phyloP scores from a whole-genome alignment of 139 green algal genomes.

The Closterium sp. region DNA sequence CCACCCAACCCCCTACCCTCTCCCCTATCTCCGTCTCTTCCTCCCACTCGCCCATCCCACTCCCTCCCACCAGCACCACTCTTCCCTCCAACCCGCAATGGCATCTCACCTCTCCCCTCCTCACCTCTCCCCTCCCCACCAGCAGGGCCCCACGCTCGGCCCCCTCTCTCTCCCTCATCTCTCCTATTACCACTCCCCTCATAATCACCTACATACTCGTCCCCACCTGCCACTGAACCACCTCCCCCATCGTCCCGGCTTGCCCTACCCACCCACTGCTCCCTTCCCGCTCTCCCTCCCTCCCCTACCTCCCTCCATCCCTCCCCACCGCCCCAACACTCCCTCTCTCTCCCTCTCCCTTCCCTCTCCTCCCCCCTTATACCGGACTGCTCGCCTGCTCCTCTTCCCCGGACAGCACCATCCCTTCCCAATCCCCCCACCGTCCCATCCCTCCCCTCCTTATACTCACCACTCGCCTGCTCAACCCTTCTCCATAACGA shows the following conservation, averaged over 20 bases:
- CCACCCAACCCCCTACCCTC: not conserved
- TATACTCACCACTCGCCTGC: not conserved
- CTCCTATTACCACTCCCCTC: conserved; percentile 9
- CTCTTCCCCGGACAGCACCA: not conserved
- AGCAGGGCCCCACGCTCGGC: not conserved
- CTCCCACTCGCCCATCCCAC: conserved; percentile 6
- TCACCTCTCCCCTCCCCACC: not conserved
- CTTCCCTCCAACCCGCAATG: not conserved
- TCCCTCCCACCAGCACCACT: not conserved
- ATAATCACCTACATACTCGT: not conserved
- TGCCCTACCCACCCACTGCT: not conserved
- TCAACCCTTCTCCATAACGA: not conserved
- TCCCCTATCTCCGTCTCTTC: conserved; percentile 5
- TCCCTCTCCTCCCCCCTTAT: not conserved
- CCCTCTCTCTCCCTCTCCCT: not conserved
- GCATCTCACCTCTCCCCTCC: conserved; percentile 9
- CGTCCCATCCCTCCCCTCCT: not conserved
- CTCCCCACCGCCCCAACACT: not conserved
- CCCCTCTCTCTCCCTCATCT: not conserved
- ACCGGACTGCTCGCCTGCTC: not conserved
- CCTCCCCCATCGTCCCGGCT: not conserved
- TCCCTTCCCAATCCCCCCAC: not conserved
- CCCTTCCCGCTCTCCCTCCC: not conserved
- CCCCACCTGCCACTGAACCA: not conserved
- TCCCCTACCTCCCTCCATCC: conserved; percentile 3